A percentile compares a stretch with the other conserved stretches of the same genome.
Conservation (phyloP, 2,329 filamentous ascomycete genomes). For the Fusarium newnesense region DNA sequence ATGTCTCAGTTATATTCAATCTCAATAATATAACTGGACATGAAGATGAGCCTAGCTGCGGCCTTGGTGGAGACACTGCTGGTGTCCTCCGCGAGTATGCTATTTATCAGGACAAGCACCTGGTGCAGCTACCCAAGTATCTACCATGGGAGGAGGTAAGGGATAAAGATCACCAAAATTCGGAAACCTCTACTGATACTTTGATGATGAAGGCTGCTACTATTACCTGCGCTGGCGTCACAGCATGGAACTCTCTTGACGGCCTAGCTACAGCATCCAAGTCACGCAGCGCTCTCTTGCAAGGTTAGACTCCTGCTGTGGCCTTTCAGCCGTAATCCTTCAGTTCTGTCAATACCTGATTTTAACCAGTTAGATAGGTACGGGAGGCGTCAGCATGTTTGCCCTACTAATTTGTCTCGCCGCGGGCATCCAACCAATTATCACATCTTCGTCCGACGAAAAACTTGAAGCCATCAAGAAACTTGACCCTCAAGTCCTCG, state of each 20-base stretch:
- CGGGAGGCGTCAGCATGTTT: background rate
- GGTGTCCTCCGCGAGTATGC: background rate
- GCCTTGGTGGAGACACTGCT: background rate
- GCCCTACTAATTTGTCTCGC: background rate
- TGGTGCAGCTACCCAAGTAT: background rate
- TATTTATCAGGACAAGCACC: background rate
- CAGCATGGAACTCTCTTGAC: background rate
- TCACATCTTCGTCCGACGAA: background rate
- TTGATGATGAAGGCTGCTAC: background rate
- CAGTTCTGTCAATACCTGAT: no score
- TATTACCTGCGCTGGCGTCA: background rate
- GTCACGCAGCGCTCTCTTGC: accelerated
- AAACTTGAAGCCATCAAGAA: background rate
- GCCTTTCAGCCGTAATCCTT: no score
- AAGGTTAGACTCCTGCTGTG: background rate
- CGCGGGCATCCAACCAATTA: background rate
- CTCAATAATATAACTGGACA: accelerated
- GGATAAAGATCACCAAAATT: accelerated
- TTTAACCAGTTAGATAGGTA: background rate
- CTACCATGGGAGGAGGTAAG: background rate
- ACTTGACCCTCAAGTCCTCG: accelerated
- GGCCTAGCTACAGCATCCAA: background rate
- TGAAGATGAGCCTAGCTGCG: accelerated
- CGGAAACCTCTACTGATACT: no score
- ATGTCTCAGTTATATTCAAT: background rate